Base-by-base conservation (phyloP, 2,329 filamentous ascomycete genomes). In the Monosporascus sp. region DNA sequence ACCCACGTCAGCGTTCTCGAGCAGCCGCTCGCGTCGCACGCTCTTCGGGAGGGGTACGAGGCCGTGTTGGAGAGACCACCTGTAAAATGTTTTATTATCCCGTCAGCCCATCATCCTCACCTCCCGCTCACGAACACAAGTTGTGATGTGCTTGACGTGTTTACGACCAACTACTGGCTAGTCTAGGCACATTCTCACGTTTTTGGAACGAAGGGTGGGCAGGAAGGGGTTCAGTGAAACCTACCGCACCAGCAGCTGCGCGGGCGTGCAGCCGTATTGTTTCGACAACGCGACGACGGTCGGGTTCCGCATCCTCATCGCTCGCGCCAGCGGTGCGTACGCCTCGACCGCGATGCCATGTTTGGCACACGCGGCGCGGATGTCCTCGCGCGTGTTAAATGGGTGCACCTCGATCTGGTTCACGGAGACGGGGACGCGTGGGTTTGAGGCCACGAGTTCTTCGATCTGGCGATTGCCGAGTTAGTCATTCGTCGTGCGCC, bases 321-420 rank as follows among this genome's bases (percentile, higher is more conserved):
- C 88, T 49, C 87, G 79, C 3, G 84, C 89, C 3, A 94, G 79
- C 6, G 90, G 90, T 7, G 88, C 88, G 60, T 94, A 95, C 0
- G 90, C 90, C 70, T 94, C 84, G 2, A 94, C 78, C 0, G 86
- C 72, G 53, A 94, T 91, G 38, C 76, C 73, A 58, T 92, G 75
- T 56, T 81, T 73, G 53, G 82, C 76, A 64, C 90, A 90, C 61
- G 83, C 85, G 14, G 79, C 76, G 0, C 83, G 80, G 57, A 94
- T 91, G 38, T 79, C 76, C 0, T 75, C 77, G 50, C 86, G 82
- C 2, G 87, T 91, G 67, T 92, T 90, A 79, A 93, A 94, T 0
- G 88, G 89, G 57, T 93, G 88, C 2, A 92, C 80, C 68, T 93
- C 87, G 62, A 92, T 86, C 72, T 94, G 90, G 64, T 93, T 93